A percentile compares a stretch with the other conserved stretches of the same genome.
These are phyloP conservation scores for Lenzites betulinus DNA, from an alignment of 768 basidiomycete genomes.

Conservation along the genomic window DNA sequence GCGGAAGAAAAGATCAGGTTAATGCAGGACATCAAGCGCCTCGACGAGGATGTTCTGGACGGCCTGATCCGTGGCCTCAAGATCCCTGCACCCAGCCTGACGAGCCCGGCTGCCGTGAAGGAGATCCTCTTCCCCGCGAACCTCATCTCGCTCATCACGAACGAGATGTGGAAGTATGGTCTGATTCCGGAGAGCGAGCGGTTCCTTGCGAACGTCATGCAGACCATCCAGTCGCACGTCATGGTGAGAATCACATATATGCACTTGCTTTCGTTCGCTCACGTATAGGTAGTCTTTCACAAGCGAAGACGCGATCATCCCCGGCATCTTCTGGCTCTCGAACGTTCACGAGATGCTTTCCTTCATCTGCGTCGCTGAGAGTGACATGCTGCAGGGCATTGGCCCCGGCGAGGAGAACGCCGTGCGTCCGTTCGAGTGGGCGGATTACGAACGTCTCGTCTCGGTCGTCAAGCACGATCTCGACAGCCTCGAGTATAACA, in stretches of 20 bases:
- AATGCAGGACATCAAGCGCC: conserved; percentile 84
- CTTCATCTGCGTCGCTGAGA: conserved; percentile 98
- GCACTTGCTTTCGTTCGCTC: background rate
- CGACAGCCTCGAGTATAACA: conserved; percentile 98
- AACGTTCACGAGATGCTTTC: conserved; percentile 99
- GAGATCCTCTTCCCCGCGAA: conserved; percentile 99
- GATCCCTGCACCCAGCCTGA: conserved; percentile 87
- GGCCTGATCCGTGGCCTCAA: conserved; percentile 90
- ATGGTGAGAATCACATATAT: conserved; percentile 66
- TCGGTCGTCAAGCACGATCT: conserved; percentile 99
- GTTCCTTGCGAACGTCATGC: conserved; percentile 99
- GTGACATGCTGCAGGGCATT: conserved; percentile 97
- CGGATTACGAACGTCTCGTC: conserved; percentile 93
- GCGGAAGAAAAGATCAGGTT: conserved; percentile 94
- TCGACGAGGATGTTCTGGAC: conserved; percentile 92
- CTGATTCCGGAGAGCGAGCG: conserved; percentile 96
- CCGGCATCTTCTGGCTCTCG: conserved; percentile 99
- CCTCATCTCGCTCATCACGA: conserved; percentile 95
- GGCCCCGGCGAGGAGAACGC: conserved; percentile 93
- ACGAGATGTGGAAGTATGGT: conserved; percentile 99
- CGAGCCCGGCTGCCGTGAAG: conserved; percentile 91
- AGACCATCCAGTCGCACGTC: conserved; percentile 94
- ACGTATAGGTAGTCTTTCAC: conserved; percentile 66
- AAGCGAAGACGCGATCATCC: conserved; percentile 93
- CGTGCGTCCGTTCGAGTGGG: conserved; percentile 93